Percentiles rank a stretch among this genome's conserved stretches.
These are phyloP conservation scores for Leptographium radiaticola DNA, from an alignment of 2,329 filamentous ascomycete species.

Conservation along the genomic window DNA sequence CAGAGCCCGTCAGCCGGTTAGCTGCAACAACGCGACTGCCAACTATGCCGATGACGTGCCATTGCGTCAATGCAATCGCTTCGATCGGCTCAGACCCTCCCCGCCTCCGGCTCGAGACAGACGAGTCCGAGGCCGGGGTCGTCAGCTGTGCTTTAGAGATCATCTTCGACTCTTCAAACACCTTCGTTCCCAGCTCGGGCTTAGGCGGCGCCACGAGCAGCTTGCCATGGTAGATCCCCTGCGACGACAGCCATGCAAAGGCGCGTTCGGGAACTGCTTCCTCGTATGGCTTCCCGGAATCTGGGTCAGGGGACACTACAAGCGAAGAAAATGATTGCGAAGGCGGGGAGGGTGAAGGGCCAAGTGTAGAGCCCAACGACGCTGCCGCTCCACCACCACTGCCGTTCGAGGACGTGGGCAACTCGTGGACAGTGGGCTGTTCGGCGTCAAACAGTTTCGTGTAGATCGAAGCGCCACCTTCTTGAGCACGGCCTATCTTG, in stretches of 20 bases:
- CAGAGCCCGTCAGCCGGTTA: constrained; percentile 73
- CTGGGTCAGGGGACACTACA: constrained; percentile 63
- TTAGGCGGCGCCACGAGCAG: constrained; percentile 50
- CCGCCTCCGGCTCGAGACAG: constrained; percentile 49
- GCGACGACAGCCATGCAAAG: constrained; percentile 82
- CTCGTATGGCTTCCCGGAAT: constrained; percentile 35
- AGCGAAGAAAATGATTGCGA: constrained; percentile 45
- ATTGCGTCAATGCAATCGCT: constrained; percentile 78
- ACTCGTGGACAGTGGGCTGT: constrained; percentile 62
- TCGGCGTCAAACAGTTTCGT: constrained; percentile 80
- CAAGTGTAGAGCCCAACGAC: constrained; percentile 11
- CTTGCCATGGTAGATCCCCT: constrained; percentile 80
- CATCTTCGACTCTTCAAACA: constrained; percentile 70
- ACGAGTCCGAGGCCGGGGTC: constrained; percentile 40
- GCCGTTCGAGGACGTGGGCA: constrained; percentile 33
- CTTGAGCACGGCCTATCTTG: constrained; percentile 53
- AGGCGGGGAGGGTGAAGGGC: constrained; percentile 13
- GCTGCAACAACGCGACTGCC: constrained; percentile 73
- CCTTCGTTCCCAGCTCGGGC: constrained; percentile 54
- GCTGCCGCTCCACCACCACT: background rate
- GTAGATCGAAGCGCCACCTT: constrained; percentile 77
- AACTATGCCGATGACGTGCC: constrained; percentile 77
- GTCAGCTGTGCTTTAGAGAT: constrained; percentile 62
- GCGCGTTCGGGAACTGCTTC: constrained; percentile 51
- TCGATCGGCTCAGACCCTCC: constrained; percentile 59